phyloP scores from a whole-genome alignment of 1,284 basidiomycete genomes.

The Pyrrhoderma noxium region DNA sequence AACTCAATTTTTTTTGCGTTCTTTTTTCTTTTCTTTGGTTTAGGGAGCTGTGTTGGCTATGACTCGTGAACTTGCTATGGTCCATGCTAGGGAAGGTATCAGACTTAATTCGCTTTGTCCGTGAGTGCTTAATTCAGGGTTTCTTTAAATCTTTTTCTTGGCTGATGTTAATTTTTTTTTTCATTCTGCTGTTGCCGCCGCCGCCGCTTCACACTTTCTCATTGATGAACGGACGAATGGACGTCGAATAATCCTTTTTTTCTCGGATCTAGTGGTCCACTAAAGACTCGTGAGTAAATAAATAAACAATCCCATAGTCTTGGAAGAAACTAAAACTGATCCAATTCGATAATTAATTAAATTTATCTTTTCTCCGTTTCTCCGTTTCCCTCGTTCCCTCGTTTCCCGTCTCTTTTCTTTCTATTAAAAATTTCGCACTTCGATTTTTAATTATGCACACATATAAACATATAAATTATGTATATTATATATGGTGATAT shows the following conservation, averaged over 20 bases:
- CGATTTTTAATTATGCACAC: too few species aligned
- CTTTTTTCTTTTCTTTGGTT: background rate
- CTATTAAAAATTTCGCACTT: too few species aligned
- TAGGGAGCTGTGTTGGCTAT: slow-evolving; percentile 95
- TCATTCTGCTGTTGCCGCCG: too few species aligned
- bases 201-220: background rate
- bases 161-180: background rate
- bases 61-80: slow-evolving; percentile 95
- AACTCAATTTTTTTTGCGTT: background rate
- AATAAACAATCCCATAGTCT: too few species aligned
- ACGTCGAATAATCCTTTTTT: slow-evolving; percentile 5
- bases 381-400: too few species aligned
- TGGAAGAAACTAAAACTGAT: too few species aligned
- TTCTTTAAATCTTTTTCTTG: background rate
- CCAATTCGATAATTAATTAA: too few species aligned
- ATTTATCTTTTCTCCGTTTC: too few species aligned
- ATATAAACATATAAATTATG: too few species aligned
- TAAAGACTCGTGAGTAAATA: slow-evolving; percentile 82
- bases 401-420: too few species aligned
- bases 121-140: slow-evolving; percentile 50
- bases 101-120: slow-evolving; percentile 94
- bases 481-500: too few species aligned
- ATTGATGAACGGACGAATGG: background rate
- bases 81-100: slow-evolving; percentile 94
- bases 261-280: slow-evolving; percentile 59